Percentiles rank a stretch among this genome's conserved stretches.
Conservation (phyloP, 1,284 basidiomycete genomes). For the Psilocybe mexicana region DNA sequence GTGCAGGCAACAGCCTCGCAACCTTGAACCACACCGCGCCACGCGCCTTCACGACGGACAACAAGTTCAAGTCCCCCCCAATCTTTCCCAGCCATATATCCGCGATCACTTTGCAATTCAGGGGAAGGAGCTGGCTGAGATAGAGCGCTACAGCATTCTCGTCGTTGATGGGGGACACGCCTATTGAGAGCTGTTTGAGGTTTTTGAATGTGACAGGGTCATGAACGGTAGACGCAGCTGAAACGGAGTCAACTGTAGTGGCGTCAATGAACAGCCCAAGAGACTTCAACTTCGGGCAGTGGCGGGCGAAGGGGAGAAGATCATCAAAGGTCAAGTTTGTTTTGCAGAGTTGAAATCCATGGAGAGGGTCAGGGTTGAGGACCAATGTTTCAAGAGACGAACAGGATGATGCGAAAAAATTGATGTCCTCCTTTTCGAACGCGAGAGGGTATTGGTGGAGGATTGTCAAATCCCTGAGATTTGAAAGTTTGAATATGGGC, state of each 20-base stretch:
- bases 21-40: conserved; percentile 48
- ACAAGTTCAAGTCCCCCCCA: conserved; percentile 8
- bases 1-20: conserved; percentile 44
- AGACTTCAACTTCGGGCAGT: conserved; percentile 50
- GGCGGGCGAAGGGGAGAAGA: conserved; percentile 50
- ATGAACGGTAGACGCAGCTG: neutral
- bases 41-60: conserved; percentile 25
- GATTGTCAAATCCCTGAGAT: conserved; percentile 50
- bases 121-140: conserved; percentile 50
- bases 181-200: conserved; percentile 45
- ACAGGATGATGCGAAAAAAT: conserved; percentile 50
- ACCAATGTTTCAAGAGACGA: conserved; percentile 47
- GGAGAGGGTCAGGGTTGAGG: conserved; percentile 55
- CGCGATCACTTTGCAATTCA: conserved; percentile 39
- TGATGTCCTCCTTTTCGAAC: conserved; percentile 48
- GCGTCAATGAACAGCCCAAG: conserved; percentile 57
- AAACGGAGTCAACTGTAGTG: conserved; percentile 21
- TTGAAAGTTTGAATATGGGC: conserved; percentile 47
- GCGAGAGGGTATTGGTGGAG: conserved; percentile 52
- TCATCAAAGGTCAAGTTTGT: conserved; percentile 48
- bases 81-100: conserved; percentile 45
- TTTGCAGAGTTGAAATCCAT: conserved; percentile 24
- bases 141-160: conserved; percentile 49
- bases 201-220: conserved; percentile 31
- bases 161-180: conserved; percentile 47